Conservation (phyloP, 1,284 basidiomycete genomes). For the Nidula niveotomentosa region DNA sequence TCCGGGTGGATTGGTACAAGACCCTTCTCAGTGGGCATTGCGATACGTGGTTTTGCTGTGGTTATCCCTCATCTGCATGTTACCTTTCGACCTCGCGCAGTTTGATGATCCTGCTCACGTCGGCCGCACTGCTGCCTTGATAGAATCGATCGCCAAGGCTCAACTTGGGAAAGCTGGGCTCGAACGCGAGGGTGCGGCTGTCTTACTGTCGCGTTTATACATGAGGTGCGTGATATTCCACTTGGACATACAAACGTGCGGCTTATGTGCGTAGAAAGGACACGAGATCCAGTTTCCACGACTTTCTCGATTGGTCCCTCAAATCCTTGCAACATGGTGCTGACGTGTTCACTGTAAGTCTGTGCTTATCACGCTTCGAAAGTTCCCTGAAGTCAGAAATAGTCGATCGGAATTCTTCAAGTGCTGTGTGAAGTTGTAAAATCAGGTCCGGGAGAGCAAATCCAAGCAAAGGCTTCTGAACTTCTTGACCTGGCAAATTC, state of each 20-base stretch:
- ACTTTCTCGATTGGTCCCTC: constrained; percentile 52
- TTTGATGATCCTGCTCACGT: constrained; percentile 63
- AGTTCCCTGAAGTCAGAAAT: background rate
- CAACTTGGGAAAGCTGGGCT: constrained; percentile 73
- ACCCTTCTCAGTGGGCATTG: constrained; percentile 68
- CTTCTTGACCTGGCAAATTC: constrained; percentile 44
- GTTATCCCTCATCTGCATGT: constrained; percentile 92
- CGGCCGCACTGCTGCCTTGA: constrained; percentile 47
- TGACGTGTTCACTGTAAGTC: constrained; percentile 54
- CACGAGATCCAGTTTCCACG: constrained; percentile 42
- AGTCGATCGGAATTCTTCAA: constrained; percentile 75
- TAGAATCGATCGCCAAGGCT: constrained; percentile 63
- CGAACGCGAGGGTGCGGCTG: constrained; percentile 78
- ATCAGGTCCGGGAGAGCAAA: constrained; percentile 57
- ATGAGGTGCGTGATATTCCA: constrained; percentile 53
- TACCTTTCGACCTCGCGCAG: constrained; percentile 89
- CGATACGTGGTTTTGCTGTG: constrained; percentile 88
- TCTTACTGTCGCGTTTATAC: constrained; percentile 75
- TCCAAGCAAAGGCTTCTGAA: constrained; percentile 39
- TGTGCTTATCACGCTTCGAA: constrained; percentile 4
- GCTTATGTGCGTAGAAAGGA: constrained; percentile 54
- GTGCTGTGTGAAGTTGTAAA: constrained; percentile 76
- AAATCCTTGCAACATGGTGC: constrained; percentile 29
- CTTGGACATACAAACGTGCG: constrained; percentile 6
- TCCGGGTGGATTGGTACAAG: constrained; percentile 42